Conservation (phyloP, 441 rosid genomes). For the Biscutella laevigata region DNA sequence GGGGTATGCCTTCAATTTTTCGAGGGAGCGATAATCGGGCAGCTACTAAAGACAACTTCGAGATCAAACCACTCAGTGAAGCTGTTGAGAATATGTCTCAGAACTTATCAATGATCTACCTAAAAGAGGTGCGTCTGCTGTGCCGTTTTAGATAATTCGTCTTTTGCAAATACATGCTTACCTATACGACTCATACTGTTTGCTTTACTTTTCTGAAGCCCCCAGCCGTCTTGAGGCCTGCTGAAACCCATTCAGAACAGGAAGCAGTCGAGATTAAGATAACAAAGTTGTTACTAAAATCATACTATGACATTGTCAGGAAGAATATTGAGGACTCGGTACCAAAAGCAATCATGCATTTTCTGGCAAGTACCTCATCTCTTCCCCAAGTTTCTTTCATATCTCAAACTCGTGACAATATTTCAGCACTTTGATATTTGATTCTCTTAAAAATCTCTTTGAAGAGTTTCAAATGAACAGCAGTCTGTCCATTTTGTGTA, state of each 20-base stretch:
- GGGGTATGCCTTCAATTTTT: conserved; percentile 87
- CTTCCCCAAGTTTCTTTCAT: background rate
- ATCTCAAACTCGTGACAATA: background rate
- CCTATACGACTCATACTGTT: conserved; percentile 3
- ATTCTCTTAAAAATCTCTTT: background rate
- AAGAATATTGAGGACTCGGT: conserved; percentile 79
- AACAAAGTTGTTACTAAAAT: conserved; percentile 69
- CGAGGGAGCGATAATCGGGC: conserved; percentile 52
- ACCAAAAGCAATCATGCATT: conserved; percentile 96
- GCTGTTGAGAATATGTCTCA: conserved; percentile 42
- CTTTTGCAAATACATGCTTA: background rate
- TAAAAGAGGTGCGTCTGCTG: conserved; percentile 56
- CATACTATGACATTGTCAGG: conserved; percentile 87
- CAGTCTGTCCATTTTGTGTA: background rate
- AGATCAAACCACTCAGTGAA: conserved; percentile 39
- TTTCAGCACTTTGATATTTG: conserved; percentile 1
- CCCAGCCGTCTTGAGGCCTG: conserved; percentile 67
- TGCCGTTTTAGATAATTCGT: background rate
- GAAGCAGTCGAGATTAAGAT: conserved; percentile 69
- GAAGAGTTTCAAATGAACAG: background rate
- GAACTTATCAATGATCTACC: conserved; percentile 54
- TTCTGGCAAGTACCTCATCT: conserved; percentile 45
- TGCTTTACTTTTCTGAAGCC: conserved; percentile 44
- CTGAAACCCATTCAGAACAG: conserved; percentile 67
- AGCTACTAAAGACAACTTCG: conserved; percentile 46